Base-by-base conservation (phyloP, 148 eudicot species). In the Pouteria glomerata region DNA sequence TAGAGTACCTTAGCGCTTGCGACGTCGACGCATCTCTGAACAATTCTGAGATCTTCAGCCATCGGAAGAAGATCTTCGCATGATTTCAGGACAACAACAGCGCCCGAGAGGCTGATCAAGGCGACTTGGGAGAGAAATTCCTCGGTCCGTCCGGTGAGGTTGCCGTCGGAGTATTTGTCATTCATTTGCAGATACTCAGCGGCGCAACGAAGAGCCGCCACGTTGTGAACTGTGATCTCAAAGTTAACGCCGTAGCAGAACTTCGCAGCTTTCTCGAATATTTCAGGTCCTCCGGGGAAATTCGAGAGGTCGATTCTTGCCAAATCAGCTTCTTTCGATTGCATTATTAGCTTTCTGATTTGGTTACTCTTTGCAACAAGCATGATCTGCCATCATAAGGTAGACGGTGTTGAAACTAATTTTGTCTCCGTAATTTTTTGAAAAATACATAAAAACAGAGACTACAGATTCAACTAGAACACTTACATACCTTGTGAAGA, bases 181-280 rank as follows among this genome's bases (percentile, higher is more conserved):
- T 85, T 86, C 98, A 95, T 95, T 65, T 95, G 84, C 45, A 91
- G 79, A 72, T 84, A 91, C 83, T 95, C 97, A 0, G 98, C 93
- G 2, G 98, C 98, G 47, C 98, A 95, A 44, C 96, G 78, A 0
- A 95, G 90, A 21, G 92, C 92, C 2, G 90, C 98, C 12, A 89
- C 98, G 75, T 91, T 95, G 52, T 91, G 89, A 1, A 95, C 86
- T 15, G 98, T 95, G 77, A 95, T 95, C 83, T 95, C 97, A 26
- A 95, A 95, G 33, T 95, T 95, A 1, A 95, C 93, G 5, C 98
- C 98, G 67, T 95, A 95, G 73, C 98, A 95, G 78, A 95, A 95
- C 41, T 95, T 95, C 0, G 93, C 96, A 0, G 97, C 92, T 79
- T 88, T 95, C 61, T 95, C 97, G 59, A 95, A 95, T 39, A 77